Conservation (phyloP, 2,329 filamentous ascomycete genomes). For the Metarhizium humberi region DNA sequence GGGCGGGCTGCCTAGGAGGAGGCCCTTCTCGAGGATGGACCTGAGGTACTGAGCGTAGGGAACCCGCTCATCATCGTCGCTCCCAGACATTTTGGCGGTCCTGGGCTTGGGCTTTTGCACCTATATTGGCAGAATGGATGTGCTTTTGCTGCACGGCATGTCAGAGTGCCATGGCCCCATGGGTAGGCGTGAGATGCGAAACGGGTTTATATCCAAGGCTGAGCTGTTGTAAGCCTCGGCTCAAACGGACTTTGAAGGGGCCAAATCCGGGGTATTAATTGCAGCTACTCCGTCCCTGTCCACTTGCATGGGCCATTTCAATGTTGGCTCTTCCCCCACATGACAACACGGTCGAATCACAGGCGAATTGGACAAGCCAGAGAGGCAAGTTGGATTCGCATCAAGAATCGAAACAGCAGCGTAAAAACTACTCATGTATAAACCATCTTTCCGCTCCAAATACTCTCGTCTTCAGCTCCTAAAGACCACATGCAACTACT, state of each 20-base stretch:
- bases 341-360: no score
- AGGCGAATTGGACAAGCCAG: no score
- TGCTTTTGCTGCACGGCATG: background rate
- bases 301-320: no score
- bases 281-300: background rate
- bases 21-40: constrained; percentile 42
- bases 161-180: no score
- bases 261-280: background rate
- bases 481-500: no score
- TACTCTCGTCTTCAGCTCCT: no score
- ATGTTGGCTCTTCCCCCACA: no score
- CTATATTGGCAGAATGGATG: background rate
- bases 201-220: background rate
- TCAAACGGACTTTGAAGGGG: background rate
- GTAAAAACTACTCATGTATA: no score
- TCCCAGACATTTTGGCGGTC: constrained; percentile 10
- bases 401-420: no score
- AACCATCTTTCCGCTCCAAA: no score
- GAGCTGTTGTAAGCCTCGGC: background rate
- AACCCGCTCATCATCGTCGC: constrained; percentile 8
- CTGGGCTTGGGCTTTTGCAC: background rate
- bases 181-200: no score
- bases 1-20: constrained; percentile 37
- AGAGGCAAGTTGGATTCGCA: no score
- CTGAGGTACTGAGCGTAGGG: constrained; percentile 34